A percentile compares a stretch with the other conserved stretches of the same genome.
These are phyloP conservation scores for Suillus placidus DNA, from an alignment of 768 basidiomycete genomes.

Conservation along the genomic window DNA sequence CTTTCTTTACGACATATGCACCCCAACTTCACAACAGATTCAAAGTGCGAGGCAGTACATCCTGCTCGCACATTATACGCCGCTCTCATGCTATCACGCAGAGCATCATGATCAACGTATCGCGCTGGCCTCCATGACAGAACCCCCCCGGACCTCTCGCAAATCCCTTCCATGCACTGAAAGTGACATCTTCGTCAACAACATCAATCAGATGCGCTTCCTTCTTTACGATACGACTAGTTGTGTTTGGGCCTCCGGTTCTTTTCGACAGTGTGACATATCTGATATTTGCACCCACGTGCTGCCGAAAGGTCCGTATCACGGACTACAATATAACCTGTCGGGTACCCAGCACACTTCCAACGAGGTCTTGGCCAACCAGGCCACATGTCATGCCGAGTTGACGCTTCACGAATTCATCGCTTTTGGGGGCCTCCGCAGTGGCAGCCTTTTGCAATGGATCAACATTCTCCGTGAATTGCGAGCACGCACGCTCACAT, in stretches of 20 bases:
- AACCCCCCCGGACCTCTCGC: conserved; percentile 33
- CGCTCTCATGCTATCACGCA: not conserved
- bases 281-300: conserved; percentile 30
- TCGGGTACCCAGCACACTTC: conserved; percentile 38
- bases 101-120: conserved; percentile 28
- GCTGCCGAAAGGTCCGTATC: conserved; percentile 38
- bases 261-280: conserved; percentile 20
- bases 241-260: conserved; percentile 14
- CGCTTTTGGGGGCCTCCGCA: conserved; percentile 44
- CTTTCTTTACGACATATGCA: conserved; percentile 40
- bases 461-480: conserved; percentile 48
- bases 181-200: conserved; percentile 27
- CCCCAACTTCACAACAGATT: not conserved
- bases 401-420: conserved; percentile 45
- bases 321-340: conserved; percentile 39
- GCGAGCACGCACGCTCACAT: conserved; percentile 35
- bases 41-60: not conserved
- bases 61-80: conserved; percentile 7
- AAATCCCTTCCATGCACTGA: conserved; percentile 20
- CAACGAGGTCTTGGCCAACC: conserved; percentile 46
- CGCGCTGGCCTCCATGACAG: conserved; percentile 39
- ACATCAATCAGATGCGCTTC: conserved; percentile 28
- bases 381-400: conserved; percentile 39
- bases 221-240: conserved; percentile 29
- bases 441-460: conserved; percentile 48